Percentiles rank a stretch among this genome's conserved stretches.
Evolutionary conservation across 176 grass and related monocot species (phyloP).

Genomic region (Oryza australiensis): DNA sequence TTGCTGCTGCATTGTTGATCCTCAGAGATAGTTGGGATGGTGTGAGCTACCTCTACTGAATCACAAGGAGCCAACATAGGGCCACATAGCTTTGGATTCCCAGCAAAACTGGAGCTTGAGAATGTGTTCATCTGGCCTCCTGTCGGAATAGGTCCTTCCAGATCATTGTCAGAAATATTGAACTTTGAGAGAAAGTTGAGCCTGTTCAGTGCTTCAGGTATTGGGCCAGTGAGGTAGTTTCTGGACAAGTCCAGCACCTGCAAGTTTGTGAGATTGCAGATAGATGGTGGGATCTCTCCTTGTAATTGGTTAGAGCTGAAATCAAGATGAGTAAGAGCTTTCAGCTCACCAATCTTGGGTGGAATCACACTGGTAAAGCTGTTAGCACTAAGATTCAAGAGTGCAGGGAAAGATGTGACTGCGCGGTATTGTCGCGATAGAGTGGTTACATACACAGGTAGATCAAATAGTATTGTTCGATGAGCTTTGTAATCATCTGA

Average conservation of each 20-base stretch:
- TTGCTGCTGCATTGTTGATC: not conserved
- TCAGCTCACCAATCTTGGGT: conserved; percentile 15
- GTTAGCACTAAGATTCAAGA: not conserved
- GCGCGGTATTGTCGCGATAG: not conserved
- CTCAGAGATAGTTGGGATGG: not conserved
- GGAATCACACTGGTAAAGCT: not conserved
- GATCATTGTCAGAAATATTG: conserved; percentile 20
- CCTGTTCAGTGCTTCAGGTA: not conserved
- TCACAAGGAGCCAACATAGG: not conserved
- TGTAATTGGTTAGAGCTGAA: not conserved
- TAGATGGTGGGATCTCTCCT: conserved; percentile 18
- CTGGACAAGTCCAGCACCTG: conserved; percentile 15
- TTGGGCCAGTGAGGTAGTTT: conserved; percentile 14
- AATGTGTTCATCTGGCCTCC: conserved; percentile 32
- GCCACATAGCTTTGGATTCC: conserved; percentile 23
- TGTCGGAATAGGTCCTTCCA: conserved; percentile 21
- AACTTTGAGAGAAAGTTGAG: conserved; percentile 25
- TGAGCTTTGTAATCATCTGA: too few species aligned
- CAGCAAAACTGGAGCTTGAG: not conserved
- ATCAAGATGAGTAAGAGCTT: not conserved
- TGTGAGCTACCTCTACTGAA: not conserved
- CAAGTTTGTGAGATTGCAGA: conserved; percentile 12
- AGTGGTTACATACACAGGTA: too few species aligned
- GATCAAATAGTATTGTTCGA: too few species aligned
- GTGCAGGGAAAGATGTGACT: not conserved